Evolutionary conservation across 2,329 filamentous ascomycete species (phyloP), one percentile per base, ranked within the genome.

Genomic region (Pezicula radicicola): DNA sequence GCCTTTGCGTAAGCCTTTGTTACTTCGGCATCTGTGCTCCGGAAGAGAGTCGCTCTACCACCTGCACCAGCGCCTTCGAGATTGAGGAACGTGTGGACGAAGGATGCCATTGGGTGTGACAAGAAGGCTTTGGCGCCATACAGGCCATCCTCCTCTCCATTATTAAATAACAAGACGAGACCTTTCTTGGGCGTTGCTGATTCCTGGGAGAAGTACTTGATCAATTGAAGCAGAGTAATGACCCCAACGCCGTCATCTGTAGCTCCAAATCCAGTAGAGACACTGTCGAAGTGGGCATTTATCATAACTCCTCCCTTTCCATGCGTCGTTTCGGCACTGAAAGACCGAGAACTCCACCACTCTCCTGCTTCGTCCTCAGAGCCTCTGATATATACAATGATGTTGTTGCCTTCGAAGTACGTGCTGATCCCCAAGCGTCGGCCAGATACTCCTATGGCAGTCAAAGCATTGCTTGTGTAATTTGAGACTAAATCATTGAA

Each of bases 231-330:
- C 40, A 93, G 75, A 0, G 88, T 88, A n/a, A 96, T 84, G 19
- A 95, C 90, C 27, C 91, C 91, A 55, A 96, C 85, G 7, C 93
- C 94, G 68, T 97, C 90, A 64, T 99, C 94, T 2, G 94, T 97
- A 15, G 94, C 92, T 45, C 94, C 94, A 60, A 85, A 96, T 1
- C 91, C 92, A 3, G 91, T 96, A 13, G 91, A 89, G 6, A 97
- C 94, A 52, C 88, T 92, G 51, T 59, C 94, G 66, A 94, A 96
- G 67, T 97, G 94, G 16, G 93, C 92, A 68, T 97, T 97, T 60
- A 97, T 88, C 42, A 99, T 78, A 16, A 96, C 91, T 30, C 91
- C 90, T 16, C 89, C 88, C 55, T 83, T 82, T 8, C 80, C 78
- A 55, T 78, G 76, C 19, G 76, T 75, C 56, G 73, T 73, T 51